These are phyloP conservation scores for Globisporangium cederbergense DNA, from an alignment of 352 stramenopile genomes.

Conservation along the genomic window DNA sequence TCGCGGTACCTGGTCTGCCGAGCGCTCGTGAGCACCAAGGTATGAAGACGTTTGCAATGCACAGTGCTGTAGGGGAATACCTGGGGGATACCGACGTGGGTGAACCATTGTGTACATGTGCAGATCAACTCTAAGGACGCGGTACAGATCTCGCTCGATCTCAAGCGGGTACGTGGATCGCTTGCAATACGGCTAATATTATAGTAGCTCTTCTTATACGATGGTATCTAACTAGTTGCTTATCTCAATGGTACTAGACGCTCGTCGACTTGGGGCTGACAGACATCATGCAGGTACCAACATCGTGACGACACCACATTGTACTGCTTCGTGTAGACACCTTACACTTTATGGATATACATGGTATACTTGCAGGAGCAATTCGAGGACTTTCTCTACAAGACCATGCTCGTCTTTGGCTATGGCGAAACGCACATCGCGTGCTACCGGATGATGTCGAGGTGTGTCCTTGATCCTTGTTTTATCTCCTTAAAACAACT, in stretches of 20 bases:
- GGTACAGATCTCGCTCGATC: conserved; percentile 85
- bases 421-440: conserved; percentile 83
- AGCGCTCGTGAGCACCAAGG: conserved; percentile 82
- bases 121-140: conserved; percentile 84
- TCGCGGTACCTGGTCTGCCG: conserved; percentile 84
- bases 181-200: background rate
- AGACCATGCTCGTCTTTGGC: conserved; percentile 88
- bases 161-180: conserved; percentile 61
- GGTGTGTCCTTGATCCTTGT: conserved; percentile 23
- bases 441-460: conserved; percentile 88
- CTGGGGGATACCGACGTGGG: background rate
- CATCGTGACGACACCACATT: background rate
- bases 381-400: conserved; percentile 90
- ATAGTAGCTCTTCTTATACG: background rate
- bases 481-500: background rate
- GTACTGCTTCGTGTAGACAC: background rate
- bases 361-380: conserved; percentile 49
- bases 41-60: conserved; percentile 10
- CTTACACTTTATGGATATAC: background rate
- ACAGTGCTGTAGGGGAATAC: background rate
- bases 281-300: conserved; percentile 69
- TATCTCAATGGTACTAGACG: conserved; percentile 36
- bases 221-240: background rate
- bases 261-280: conserved; percentile 82
- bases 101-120: background rate